Evolutionary conservation across 495 filamentous ascomycete species (phyloP).

Genomic region (Cercophora sp.): DNA sequence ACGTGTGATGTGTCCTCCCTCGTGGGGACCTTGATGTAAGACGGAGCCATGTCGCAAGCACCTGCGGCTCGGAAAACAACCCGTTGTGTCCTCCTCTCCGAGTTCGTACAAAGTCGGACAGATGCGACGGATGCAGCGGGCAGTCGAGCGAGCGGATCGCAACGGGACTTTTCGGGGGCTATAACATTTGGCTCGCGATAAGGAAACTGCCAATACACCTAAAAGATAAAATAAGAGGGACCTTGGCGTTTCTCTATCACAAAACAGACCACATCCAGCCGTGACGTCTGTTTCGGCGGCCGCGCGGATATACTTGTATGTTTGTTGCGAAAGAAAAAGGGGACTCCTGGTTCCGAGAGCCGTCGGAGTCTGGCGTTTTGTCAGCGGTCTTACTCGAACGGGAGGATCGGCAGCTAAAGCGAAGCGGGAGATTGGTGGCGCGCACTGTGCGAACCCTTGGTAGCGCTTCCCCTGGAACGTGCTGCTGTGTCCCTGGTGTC

Average conservation of each 20-base stretch:
- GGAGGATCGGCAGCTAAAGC: background rate
- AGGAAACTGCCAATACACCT: slow-evolving; percentile 7
- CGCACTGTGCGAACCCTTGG: background rate
- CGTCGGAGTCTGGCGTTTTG: no score
- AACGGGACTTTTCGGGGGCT: background rate
- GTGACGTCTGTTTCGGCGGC: no score
- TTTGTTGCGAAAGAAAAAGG: no score
- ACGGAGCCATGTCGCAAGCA: slow-evolving; percentile 42
- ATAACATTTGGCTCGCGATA: slow-evolving; percentile 5
- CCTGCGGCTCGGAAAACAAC: no score
- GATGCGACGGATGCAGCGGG: background rate
- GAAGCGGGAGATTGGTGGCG: background rate
- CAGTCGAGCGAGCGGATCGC: background rate
- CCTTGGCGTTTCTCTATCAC: background rate
- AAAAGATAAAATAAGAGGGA: slow-evolving; percentile 5
- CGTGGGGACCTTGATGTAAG: slow-evolving; percentile 42
- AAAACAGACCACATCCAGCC: slow-evolving; percentile 21
- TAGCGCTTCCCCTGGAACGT: background rate
- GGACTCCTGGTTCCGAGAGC: no score
- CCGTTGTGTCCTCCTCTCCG: no score
- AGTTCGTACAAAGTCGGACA: no score
- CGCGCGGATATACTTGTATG: no score
- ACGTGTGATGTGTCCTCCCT: slow-evolving; percentile 21
- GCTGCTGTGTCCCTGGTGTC: background rate
- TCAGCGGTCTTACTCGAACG: background rate